Base-by-base conservation (phyloP, 2,329 filamentous ascomycete genomes). In the Fusarium floridanum region DNA sequence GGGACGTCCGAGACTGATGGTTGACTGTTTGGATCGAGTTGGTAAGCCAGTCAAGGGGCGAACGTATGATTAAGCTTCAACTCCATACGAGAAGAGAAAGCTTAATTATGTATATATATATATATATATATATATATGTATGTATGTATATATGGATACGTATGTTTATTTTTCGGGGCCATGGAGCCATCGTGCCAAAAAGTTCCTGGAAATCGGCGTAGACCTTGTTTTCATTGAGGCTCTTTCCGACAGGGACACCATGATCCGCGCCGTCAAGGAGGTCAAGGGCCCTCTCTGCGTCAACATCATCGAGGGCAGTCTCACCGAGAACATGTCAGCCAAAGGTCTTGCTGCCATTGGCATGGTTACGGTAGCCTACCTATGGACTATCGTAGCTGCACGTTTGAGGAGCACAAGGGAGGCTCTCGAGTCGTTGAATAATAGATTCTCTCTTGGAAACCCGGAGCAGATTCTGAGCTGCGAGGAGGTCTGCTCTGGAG, bases 401-500 rank as follows among this genome's bases (percentile, higher is more conserved):
- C 83, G 84, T 56, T 62, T 86, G 7, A 85, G 82, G 79, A 82
- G 81, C 24, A 83, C 85, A 4, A 73, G 80, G 4, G 81, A 84
- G 50, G 78, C 82, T 0, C 64, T 85, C 4, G 81, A 83, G 64
- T 79, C 70, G 1, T 41, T 88, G 22, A 87, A 87, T 73, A 77
- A 78, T 55, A 84, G 81, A 34, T 80, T 87, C 76, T 82, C 80
- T 0, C 77, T 82, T 1, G 85, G 85, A 1, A 78, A 80, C 1
- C 85, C 85, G 1, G 84, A 84, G 5, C 81, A 81, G 75, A 84
- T 87, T n/a, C 69, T 87, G 29, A 81, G 81, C 2, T 86, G 84
- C 60, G 73, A 75, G 1, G 84, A 88, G 61, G 84, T 87, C 0
- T 86, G 83, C 57, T 81, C 84, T 10, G 83, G 84, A 0, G 85